Percentiles rank a stretch among this genome's conserved stretches.
phyloP scores from a whole-genome alignment of 345 rosid species.

The Rhodamnia argentea region DNA sequence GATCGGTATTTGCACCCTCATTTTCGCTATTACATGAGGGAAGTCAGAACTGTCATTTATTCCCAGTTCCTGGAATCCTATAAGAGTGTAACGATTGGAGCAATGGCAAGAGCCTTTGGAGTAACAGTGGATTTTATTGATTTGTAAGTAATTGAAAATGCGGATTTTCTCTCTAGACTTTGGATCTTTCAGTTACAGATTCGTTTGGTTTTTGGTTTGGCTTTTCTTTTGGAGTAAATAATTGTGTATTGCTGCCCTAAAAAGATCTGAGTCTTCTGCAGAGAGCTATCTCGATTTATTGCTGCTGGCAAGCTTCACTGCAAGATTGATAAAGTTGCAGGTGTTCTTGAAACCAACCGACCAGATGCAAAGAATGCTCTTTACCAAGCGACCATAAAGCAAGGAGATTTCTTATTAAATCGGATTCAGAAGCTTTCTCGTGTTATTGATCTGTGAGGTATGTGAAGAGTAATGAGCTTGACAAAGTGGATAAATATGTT shows the following conservation, averaged over 20 bases:
- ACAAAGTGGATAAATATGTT: neutral
- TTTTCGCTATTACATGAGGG: slow-evolving; percentile 97
- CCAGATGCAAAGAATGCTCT: slow-evolving; percentile 99
- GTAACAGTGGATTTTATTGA: slow-evolving; percentile 91
- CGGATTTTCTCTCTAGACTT: neutral
- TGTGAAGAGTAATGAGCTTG: neutral
- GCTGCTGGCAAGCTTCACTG: slow-evolving; percentile 99
- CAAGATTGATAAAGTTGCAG: slow-evolving; percentile 99
- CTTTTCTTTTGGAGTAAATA: neutral
- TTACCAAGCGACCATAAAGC: slow-evolving; percentile 97
- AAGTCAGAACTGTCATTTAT: slow-evolving; percentile 86
- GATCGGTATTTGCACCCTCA: slow-evolving; percentile 89
- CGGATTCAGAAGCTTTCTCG: slow-evolving; percentile 97
- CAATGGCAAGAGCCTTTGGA: slow-evolving; percentile 98
- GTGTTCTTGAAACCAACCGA: slow-evolving; percentile 93
- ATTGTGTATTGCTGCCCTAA: neutral
- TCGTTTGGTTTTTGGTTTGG: neutral
- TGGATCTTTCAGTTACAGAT: neutral
- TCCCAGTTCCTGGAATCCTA: slow-evolving; percentile 95
- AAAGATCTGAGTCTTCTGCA: slow-evolving; percentile 13
- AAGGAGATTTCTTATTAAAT: slow-evolving; percentile 94
- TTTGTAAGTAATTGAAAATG: slow-evolving; percentile 44
- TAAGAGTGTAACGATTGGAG: slow-evolving; percentile 93
- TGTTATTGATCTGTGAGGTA: slow-evolving; percentile 73
- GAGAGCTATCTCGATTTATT: slow-evolving; percentile 94